phyloP scores from a whole-genome alignment of 2,329 filamentous ascomycete genomes.

The Aspergillus ochraceoroseus region DNA sequence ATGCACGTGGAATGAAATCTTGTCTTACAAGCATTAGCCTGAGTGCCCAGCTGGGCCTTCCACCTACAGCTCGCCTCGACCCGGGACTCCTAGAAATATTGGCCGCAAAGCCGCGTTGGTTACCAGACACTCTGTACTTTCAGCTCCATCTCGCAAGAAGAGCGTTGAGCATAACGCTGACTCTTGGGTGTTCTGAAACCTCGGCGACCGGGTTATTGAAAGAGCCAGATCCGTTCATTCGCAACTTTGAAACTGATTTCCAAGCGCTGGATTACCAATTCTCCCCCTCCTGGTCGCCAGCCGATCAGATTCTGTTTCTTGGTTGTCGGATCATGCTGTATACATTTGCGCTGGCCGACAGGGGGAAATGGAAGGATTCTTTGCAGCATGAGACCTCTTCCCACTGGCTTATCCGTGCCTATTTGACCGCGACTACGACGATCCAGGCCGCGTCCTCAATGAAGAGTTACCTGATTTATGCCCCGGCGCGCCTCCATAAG shows the following conservation, averaged over 20 bases:
- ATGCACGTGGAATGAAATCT: too few relatives aligned
- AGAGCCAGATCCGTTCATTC: background rate
- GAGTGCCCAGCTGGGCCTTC: constrained; percentile 11
- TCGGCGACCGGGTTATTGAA: background rate
- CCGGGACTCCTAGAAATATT: constrained; percentile 11
- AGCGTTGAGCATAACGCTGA: constrained; percentile 4
- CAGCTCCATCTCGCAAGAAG: constrained; percentile 12
- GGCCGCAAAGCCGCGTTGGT: constrained; percentile 9
- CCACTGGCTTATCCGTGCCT: too few relatives aligned
- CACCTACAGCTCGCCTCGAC: constrained; percentile 13
- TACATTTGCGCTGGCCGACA: constrained; percentile 6
- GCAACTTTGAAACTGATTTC: constrained; percentile 8
- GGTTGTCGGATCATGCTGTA: constrained; percentile 10
- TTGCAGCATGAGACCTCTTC: too few relatives aligned
- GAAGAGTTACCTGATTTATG: too few relatives aligned
- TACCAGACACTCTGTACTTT: constrained; percentile 11
- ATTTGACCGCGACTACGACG: too few relatives aligned
- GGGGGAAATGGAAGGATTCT: background rate
- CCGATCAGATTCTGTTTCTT: constrained; percentile 10
- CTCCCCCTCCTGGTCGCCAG: constrained; percentile 6
- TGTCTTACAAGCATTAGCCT: constrained; percentile 1
- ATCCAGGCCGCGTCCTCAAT: too few relatives aligned
- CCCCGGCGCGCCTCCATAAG: background rate
- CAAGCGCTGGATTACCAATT: constrained; percentile 5
- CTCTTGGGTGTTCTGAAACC: constrained; percentile 3